A percentile compares a stretch with the other conserved stretches of the same genome.
phyloP scores from a whole-genome alignment of 768 basidiomycete species.

The Collybia nuda region DNA sequence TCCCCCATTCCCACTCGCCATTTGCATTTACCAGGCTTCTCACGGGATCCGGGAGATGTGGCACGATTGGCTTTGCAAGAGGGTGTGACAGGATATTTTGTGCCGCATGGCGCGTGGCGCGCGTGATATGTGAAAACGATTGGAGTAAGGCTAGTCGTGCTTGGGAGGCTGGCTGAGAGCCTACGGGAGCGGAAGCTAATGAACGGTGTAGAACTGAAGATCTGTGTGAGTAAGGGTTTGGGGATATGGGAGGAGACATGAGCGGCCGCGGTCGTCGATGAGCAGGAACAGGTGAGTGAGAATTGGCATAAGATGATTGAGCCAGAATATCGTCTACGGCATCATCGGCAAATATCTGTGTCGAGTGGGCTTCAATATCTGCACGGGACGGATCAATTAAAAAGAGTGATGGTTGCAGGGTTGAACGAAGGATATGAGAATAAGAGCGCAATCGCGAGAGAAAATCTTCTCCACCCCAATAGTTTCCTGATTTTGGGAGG shows the following conservation, averaged over 20 bases:
- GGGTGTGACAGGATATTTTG: slow-evolving; percentile 96
- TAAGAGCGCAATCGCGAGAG: slow-evolving; percentile 74
- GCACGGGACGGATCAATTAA: slow-evolving; percentile 89
- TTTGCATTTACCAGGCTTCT: slow-evolving; percentile 85
- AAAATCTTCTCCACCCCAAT: slow-evolving; percentile 89
- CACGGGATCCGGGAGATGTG: slow-evolving; percentile 94
- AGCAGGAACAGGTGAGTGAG: slow-evolving; percentile 80
- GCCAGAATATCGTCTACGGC: slow-evolving; percentile 87
- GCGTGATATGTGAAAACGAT: slow-evolving; percentile 92
- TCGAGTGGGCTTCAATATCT: slow-evolving; percentile 93
- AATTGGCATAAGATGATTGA: slow-evolving; percentile 73
- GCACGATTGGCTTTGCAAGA: slow-evolving; percentile 92
- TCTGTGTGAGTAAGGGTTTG: slow-evolving; percentile 61
- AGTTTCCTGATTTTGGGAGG: slow-evolving; percentile 44
- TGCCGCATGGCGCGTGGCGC: slow-evolving; percentile 89
- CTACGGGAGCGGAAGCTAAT: slow-evolving; percentile 54
- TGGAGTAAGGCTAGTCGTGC: slow-evolving; percentile 84
- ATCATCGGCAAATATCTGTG: slow-evolving; percentile 78
- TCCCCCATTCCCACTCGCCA: slow-evolving; percentile 92
- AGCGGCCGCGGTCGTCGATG: slow-evolving; percentile 76
- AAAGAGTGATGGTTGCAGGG: slow-evolving; percentile 82
- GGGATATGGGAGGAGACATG: slow-evolving; percentile 33
- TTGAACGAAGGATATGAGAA: slow-evolving; percentile 81
- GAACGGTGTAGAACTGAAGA: slow-evolving; percentile 83
- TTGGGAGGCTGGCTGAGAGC: slow-evolving; percentile 59